Conservation (phyloP, 352 stramenopile species). For the Phytopythium sindhum region DNA sequence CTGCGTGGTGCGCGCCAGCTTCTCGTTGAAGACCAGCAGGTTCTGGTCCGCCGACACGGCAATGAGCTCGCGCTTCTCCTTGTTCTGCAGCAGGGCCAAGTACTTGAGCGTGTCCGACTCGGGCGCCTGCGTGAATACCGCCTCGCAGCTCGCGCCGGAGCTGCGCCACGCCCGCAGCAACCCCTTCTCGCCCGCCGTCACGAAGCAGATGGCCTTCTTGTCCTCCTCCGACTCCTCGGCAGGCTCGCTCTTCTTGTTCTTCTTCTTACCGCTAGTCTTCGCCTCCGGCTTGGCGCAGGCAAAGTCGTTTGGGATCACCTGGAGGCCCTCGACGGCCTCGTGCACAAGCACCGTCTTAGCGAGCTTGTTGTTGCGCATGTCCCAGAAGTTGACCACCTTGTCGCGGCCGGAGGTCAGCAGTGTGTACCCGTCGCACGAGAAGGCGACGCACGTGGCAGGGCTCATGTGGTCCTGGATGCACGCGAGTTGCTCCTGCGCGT, state of each 20-base stretch:
- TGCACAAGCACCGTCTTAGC: conserved; percentile 93
- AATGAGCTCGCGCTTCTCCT: conserved; percentile 58
- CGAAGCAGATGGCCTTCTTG: conserved; percentile 82
- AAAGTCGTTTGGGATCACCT: conserved; percentile 76
- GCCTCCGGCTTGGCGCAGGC: conserved; percentile 31
- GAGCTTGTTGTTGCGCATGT: conserved; percentile 76
- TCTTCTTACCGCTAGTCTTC: conserved; percentile 15
- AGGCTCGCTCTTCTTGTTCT: conserved; percentile 7
- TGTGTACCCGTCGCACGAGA: conserved; percentile 83
- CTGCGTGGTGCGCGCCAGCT: conserved; percentile 61
- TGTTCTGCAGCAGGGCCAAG: conserved; percentile 51
- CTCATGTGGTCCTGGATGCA: conserved; percentile 95
- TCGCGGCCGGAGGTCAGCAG: conserved; percentile 90
- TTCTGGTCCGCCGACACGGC: conserved; percentile 85
- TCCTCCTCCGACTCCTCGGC: conserved; percentile 32
- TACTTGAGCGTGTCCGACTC: conserved; percentile 53
- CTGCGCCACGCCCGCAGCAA: conserved; percentile 77
- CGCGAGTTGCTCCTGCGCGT: conserved; percentile 77
- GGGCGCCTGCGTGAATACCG: conserved; percentile 41
- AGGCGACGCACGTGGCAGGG: conserved; percentile 91
- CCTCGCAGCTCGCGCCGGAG: conserved; percentile 28
- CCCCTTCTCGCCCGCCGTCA: conserved; percentile 92
- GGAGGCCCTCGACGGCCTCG: conserved; percentile 93
- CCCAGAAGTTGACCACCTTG: conserved; percentile 91
- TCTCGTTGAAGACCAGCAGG: conserved; percentile 78